Base-by-base conservation (phyloP, 2,329 filamentous ascomycete species). In the Pezicula neosporulosa region DNA sequence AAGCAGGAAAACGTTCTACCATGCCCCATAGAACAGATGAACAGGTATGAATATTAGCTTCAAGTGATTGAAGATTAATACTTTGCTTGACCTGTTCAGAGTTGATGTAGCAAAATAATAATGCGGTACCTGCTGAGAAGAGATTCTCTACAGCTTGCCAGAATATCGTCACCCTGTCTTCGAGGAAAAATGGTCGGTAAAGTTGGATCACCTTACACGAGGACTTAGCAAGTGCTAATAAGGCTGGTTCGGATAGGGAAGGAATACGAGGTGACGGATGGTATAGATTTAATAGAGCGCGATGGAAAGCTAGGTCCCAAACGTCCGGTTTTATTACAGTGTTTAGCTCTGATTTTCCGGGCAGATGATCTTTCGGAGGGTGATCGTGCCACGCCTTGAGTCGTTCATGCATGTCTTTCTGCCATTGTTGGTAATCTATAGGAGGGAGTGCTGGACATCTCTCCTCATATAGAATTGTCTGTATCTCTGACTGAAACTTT, bases 1-100 rank as follows among this genome's bases (percentile, higher is more conserved):
- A 53, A 12, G 55, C 48, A 10, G 59, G 59, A 45, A 61, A 60
- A n/a, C 55, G 49, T 47, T 58, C 57, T 9, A 60, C 57, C 57
- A 61, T 58, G 3, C 51, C 59, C 57, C 59, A 60, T 2, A 61
- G 56, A 12, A 56, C 56, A 15, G 57, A 51, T 4, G 59, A 61
- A 39, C 53, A 56, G 9, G 56, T 41, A 41, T 54, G 36, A 12
- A 54, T 30, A 19, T 18, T 12, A 8, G n/a, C 16, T 28, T 54
- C 52, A 18, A 54, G 48, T 4, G 24, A 27, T n/a, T 30, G 52
- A 18, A 50, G 41, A 43, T 41, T 35, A 10, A 51, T 12, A n/a
- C 16, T 19, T 18, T 44, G 39, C 15, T 47, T 48, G 6, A 51
- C 49, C 21, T 12, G 19, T 13, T 30, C 21, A 7, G 52, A 37